Evolutionary conservation across 306 rosid genomes (phyloP).

Genomic region (Crotalaria pallida): DNA sequence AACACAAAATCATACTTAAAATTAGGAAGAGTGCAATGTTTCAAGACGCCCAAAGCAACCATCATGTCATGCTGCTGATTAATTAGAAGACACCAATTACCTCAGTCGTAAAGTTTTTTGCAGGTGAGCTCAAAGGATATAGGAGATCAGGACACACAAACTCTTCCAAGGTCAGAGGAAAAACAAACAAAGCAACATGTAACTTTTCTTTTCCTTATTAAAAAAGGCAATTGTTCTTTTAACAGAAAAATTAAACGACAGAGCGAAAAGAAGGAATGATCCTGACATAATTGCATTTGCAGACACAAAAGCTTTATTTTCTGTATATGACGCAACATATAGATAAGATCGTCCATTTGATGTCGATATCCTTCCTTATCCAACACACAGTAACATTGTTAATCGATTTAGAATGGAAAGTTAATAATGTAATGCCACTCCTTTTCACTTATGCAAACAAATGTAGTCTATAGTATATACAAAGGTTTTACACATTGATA

Average conservation of each 20-base stretch:
- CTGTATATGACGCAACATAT: background rate
- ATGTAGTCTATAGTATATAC: background rate
- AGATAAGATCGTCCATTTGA: background rate
- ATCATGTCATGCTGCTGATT: too few relatives aligned
- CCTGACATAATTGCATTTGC: background rate
- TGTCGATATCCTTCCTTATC: slow-evolving; percentile 18
- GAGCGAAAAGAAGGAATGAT: background rate
- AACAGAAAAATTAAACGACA: background rate
- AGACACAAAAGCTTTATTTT: background rate
- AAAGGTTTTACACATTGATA: too few relatives aligned
- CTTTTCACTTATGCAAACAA: slow-evolving; percentile 1
- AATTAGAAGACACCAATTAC: too few relatives aligned
- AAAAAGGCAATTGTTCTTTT: background rate
- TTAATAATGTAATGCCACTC: slow-evolving; percentile 3
- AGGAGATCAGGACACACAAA: too few relatives aligned
- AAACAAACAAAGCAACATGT: background rate
- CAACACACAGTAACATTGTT: slow-evolving; percentile 5
- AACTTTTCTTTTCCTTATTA: background rate
- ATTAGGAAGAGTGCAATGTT: too few relatives aligned
- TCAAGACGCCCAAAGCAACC: too few relatives aligned
- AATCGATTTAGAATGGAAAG: slow-evolving; percentile 1
- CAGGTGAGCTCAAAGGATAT: too few relatives aligned
- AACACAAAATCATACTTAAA: too few relatives aligned
- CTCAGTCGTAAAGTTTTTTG: too few relatives aligned
- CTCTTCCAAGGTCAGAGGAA: background rate